Percentiles rank a stretch among this genome's conserved stretches.
phyloP scores from a whole-genome alignment of 2,329 filamentous ascomycete genomes.

The Colletotrichum acutatum region DNA sequence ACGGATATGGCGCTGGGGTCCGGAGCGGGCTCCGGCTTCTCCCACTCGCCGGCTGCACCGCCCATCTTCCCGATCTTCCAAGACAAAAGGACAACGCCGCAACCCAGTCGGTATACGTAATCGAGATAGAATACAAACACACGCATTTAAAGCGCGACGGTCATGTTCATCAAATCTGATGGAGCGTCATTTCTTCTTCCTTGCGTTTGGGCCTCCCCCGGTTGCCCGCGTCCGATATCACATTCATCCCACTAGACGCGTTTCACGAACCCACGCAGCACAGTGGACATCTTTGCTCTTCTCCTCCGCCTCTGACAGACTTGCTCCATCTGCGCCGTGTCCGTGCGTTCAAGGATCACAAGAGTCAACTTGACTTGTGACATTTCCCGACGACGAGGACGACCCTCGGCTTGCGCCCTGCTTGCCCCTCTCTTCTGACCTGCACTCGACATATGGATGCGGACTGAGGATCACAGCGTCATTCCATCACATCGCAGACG shows the following conservation, averaged over 20 bases:
- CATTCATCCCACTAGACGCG: conserved; percentile 9
- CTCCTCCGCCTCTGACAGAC: not conserved
- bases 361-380: not conserved
- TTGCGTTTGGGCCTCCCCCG: not conserved
- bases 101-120: not conserved
- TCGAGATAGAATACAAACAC: not conserved
- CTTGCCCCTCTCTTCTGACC: not conserved
- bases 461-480: not conserved
- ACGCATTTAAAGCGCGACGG: not conserved
- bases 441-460: not conserved
- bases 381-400: not conserved
- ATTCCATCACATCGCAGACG: not conserved
- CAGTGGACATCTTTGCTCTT: not conserved
- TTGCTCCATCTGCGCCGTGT: not conserved
- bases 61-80: not conserved
- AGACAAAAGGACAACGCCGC: not conserved
- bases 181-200: conserved; percentile 10
- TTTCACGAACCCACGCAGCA: conserved; percentile 11
- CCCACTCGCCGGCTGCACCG: not conserved
- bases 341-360: not conserved
- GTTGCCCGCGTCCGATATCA: conserved; percentile 10
- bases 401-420: not conserved
- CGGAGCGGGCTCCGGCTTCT: not conserved
- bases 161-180: conserved; percentile 23
- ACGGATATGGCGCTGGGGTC: not conserved